These are phyloP conservation scores for Blastobotrys terrestris DNA, from an alignment of 805 yeast species.

Conservation along the genomic window DNA sequence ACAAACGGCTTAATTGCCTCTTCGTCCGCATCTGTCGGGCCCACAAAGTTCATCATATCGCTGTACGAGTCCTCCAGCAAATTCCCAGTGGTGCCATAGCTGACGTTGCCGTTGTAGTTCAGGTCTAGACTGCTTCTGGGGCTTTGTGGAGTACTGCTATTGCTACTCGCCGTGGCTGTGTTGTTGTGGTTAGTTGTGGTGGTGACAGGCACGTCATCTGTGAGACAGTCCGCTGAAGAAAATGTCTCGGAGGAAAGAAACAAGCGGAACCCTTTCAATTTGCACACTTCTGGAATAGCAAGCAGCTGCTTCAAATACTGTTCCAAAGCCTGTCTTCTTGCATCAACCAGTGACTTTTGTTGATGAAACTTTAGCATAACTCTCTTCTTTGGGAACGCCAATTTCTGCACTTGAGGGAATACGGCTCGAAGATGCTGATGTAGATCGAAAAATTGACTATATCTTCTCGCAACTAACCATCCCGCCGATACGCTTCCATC, in stretches of 20 bases:
- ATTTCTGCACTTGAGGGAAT: constrained; percentile 43
- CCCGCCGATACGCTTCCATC: constrained; percentile 51
- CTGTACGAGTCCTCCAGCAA: background rate
- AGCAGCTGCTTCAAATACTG: constrained; percentile 54
- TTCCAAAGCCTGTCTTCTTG: constrained; percentile 57
- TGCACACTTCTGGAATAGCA: constrained; percentile 61
- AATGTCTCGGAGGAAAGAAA: constrained; percentile 73
- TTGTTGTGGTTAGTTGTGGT: too few species aligned
- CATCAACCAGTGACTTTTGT: constrained; percentile 52
- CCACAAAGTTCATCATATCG: background rate
- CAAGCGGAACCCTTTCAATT: constrained; percentile 61
- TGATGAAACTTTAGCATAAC: constrained; percentile 67
- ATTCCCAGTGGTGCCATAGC: background rate
- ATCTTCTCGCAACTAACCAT: constrained; percentile 89
- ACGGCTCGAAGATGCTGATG: constrained; percentile 54
- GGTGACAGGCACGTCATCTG: background rate
- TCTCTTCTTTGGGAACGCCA: constrained; percentile 49
- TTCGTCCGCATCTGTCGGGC: constrained; percentile 1
- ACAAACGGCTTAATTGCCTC: constrained; percentile 48
- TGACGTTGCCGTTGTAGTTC: background rate
- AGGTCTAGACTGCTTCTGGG: background rate
- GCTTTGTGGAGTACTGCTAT: background rate
- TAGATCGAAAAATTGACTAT: constrained; percentile 71
- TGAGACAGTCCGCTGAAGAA: constrained; percentile 23
- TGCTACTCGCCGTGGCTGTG: too few species aligned